Base-by-base conservation (phyloP, 1,139 yeast genomes). In the Suhomyces anneliseae region DNA sequence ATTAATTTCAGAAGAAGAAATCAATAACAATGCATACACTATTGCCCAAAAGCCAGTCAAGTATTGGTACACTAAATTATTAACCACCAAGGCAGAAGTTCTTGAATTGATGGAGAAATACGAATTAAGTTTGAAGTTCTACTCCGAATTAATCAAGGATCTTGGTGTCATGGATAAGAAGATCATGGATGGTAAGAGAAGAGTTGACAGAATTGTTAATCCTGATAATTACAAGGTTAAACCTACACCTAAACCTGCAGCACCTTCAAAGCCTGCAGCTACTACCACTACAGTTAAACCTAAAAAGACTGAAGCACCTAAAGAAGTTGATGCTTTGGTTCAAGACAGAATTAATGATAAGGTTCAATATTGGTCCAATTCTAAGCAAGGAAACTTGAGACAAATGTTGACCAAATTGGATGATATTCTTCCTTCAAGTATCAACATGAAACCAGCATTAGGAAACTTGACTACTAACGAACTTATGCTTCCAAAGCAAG, bases 401-500 rank as follows among this genome's bases (percentile, higher is more conserved):
- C 49, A 53, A 11, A 50, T 63, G 34, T 57, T 63, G 39, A 54
- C 56, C 37, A 54, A 62, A 15, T 50, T 63, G 45, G 55, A 56
- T 27, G 61, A 56, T 8, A 58, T 63, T 12, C 51, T 63, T 27
- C 68, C 68, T 6, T 48, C 49, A 4, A 46, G 42, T 15, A 53
- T 56, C 31, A 44, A 42, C 15, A 49, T 56, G 53, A 50, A 47
- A 37, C 55, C 56, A 3, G 53, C 54, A 7, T 53, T 56, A 19
- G 52, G 57, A 12, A 48, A 45, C 26, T 50, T 71, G 27, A 65
- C 83, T 1, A 66, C 86, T 54, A 78, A 86, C 12, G 98, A 93
- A 48, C 72, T 95, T 50, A 93, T 93, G 56, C 71, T 92, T 55
- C 92, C 96, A n/a, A 90, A 90, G 57, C 90, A 87, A 62, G 98